Base-by-base conservation (phyloP, 768 basidiomycete species). In the Dentipellis fragilis region DNA sequence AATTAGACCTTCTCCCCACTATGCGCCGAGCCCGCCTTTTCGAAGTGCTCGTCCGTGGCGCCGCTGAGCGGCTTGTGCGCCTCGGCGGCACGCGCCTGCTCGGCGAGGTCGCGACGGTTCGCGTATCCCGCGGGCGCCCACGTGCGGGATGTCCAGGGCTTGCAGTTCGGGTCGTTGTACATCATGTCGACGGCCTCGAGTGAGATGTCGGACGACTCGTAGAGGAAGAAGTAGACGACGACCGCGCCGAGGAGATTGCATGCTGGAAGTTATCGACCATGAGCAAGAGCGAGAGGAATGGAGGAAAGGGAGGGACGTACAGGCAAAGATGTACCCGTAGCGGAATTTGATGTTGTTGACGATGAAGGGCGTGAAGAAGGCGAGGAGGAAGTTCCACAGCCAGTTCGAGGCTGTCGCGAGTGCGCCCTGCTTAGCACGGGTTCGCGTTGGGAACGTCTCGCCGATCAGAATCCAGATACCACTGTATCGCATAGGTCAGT, bases 341-440 rank as follows among this genome's bases (percentile, higher is more conserved):
- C 72, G 67, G 69, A 79, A 88, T 9, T 66, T 49, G 62, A 87
- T 87, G 11, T 74, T 71, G 17, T 57, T 65, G 3, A 71, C 72
- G 64, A 88, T 87, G 68, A 86, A 85, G 0, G 86, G 84, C n/a
- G 85, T 87, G 72, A 86, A 86, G 76, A 87, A 88, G 0, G 83
- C 84, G 54, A 87, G 69, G 38, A 85, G 70, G 73, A 85, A 85
- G 65, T 85, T 84, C 79, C 79, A 86, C 3, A 78, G 66, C 79
- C 84, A 87, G 67, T 85, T 87, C 35, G 73, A 69, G 0, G 82
- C 75, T 1, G 83, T 85, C 1, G 84, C 75, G 40, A 89, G 67
- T 38, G 83, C 79, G 4, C 79, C 84, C 65, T 87, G 86, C 65
- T 85, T 83, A 4, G 85, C 80, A 54, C 85, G 78, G 4, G 85